These are phyloP conservation scores for Dillenia turbinata DNA, from an alignment of 164 flowering plant genomes.

Conservation along the genomic window DNA sequence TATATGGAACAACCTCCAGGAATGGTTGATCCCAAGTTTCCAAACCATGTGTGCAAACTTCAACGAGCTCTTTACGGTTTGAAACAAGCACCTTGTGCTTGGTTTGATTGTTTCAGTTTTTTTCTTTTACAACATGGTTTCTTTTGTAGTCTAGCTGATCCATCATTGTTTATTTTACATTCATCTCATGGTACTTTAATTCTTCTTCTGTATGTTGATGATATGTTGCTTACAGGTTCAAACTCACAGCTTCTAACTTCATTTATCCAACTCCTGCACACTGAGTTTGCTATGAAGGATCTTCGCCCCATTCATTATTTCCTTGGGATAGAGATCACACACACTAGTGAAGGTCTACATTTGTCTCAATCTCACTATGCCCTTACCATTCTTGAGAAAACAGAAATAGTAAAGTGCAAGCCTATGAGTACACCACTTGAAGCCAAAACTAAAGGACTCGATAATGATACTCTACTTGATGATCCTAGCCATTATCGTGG, in stretches of 20 bases:
- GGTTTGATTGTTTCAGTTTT: slow-evolving; percentile 4
- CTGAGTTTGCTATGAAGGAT: too few species aligned
- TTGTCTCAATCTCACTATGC: slow-evolving; percentile 9
- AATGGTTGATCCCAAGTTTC: not conserved
- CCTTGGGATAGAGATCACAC: too few species aligned
- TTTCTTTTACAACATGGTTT: not conserved
- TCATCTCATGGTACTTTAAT: not conserved
- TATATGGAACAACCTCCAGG: slow-evolving; percentile 2
- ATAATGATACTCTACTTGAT: too few species aligned
- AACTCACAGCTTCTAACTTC: too few species aligned
- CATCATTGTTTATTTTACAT: not conserved
- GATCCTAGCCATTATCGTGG: too few species aligned
- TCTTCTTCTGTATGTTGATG: slow-evolving; percentile 7
- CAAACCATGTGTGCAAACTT: not conserved
- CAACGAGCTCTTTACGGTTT: slow-evolving; percentile 1
- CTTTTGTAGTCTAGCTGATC: not conserved
- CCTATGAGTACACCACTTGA: slow-evolving; percentile 12
- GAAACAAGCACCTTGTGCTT: slow-evolving; percentile 3
- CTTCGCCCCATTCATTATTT: too few species aligned
- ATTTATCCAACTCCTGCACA: too few species aligned
- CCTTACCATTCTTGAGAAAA: not conserved
- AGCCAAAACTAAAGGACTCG: slow-evolving; percentile 1
- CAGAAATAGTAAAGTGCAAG: slow-evolving; percentile 2
- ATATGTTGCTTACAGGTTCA: not conserved
- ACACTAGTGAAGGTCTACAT: not conserved